A percentile compares a stretch with the other conserved stretches of the same genome.
These are phyloP conservation scores for Aspergillus felis DNA, from an alignment of 2,329 filamentous ascomycete species.

Conservation along the genomic window DNA sequence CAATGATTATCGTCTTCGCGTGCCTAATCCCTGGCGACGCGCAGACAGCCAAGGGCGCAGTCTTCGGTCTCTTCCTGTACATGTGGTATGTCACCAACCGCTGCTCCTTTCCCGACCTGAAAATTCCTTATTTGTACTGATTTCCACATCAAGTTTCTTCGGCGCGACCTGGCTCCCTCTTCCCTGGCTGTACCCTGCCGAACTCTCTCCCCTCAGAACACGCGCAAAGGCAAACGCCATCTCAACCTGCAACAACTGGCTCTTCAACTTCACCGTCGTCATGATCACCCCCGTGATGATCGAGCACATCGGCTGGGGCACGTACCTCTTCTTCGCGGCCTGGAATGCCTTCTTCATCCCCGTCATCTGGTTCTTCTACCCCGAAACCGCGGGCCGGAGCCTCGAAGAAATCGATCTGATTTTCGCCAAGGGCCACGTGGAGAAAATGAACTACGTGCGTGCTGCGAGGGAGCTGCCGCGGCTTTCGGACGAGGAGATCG, in stretches of 20 bases:
- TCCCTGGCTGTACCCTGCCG: conserved; percentile 54
- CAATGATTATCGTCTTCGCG: conserved; percentile 40
- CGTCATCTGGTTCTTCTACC: conserved; percentile 53
- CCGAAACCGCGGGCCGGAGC: conserved; percentile 45
- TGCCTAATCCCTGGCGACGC: conserved; percentile 32
- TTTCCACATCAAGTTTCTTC: conserved; percentile 50
- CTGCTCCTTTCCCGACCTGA: background rate
- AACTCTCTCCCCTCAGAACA: conserved; percentile 53
- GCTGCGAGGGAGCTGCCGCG: conserved; percentile 32
- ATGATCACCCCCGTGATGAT: conserved; percentile 48
- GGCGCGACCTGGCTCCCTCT: conserved; percentile 63
- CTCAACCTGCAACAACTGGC: conserved; percentile 53
- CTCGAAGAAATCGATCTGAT: conserved; percentile 45
- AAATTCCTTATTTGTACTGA: conserved; percentile 7
- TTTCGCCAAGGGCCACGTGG: conserved; percentile 42
- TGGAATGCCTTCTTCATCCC: conserved; percentile 48
- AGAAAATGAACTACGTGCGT: conserved; percentile 39
- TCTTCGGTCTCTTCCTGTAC: conserved; percentile 64
- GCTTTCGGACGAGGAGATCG: conserved; percentile 33
- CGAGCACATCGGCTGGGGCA: conserved; percentile 37
- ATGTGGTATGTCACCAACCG: conserved; percentile 35
- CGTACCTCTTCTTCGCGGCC: conserved; percentile 43
- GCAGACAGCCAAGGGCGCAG: conserved; percentile 32
- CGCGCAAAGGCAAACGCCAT: conserved; percentile 54
- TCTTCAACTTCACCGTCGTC: conserved; percentile 54